A percentile compares a stretch with the other conserved stretches of the same genome.
Evolutionary conservation across 2,329 filamentous ascomycete genomes (phyloP).

Genomic region (Pyrenophora graminea): DNA sequence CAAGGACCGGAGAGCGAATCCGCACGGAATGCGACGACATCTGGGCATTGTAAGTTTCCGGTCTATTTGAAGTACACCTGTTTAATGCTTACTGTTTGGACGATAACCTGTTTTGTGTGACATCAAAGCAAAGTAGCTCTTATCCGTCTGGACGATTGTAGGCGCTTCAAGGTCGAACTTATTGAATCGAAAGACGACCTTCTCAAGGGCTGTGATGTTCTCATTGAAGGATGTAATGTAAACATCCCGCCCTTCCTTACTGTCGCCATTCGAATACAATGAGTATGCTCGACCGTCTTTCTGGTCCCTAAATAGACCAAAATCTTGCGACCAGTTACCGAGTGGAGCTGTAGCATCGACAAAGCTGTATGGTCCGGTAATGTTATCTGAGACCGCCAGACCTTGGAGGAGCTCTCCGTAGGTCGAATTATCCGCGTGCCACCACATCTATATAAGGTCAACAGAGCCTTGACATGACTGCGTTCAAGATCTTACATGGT

Average conservation of each 20-base stretch:
- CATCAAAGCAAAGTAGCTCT: conserved; percentile 65
- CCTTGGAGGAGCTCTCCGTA: conserved; percentile 63
- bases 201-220: conserved; percentile 56
- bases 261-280: conserved; percentile 64
- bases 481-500: conserved; percentile 53
- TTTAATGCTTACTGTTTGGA: conserved; percentile 54
- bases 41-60: conserved; percentile 26
- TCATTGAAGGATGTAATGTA: conserved; percentile 61
- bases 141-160: conserved; percentile 63
- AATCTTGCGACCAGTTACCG: conserved; percentile 67
- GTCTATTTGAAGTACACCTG: too few species aligned
- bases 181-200: conserved; percentile 60
- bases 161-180: conserved; percentile 66
- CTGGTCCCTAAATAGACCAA: conserved; percentile 64
- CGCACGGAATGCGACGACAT: conserved; percentile 61
- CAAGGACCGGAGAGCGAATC: conserved; percentile 57
- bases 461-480: neutral
- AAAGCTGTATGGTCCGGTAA: conserved; percentile 60
- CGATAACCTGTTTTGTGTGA: conserved; percentile 67
- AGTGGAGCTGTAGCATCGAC: conserved; percentile 59
- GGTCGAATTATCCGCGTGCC: conserved; percentile 63
- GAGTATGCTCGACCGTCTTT: conserved; percentile 61
- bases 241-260: conserved; percentile 59
- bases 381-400: conserved; percentile 58
- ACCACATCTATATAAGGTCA: conserved; percentile 55